These are phyloP conservation scores for Leccinum incarnatum DNA, from an alignment of 768 basidiomycete genomes.

Conservation along the genomic window DNA sequence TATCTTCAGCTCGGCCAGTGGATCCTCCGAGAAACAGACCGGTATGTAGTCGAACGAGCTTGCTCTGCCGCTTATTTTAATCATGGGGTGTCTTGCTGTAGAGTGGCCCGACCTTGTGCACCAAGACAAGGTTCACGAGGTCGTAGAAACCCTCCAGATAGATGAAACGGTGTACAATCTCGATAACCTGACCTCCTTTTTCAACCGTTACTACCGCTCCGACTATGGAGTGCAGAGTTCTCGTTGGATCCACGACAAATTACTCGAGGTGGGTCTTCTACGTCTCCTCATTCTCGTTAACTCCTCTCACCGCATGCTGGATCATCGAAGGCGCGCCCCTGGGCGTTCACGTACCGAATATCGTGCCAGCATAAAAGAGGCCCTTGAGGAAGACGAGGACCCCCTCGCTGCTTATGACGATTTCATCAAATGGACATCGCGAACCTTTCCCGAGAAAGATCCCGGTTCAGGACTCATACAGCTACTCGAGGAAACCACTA, in stretches of 20 bases:
- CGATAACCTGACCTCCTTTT: slow-evolving; percentile 37
- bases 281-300: background rate
- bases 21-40: background rate
- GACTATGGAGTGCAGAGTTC: slow-evolving; percentile 39
- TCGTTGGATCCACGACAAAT: slow-evolving; percentile 35
- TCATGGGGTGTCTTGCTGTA: background rate
- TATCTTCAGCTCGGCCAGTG: background rate
- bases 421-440: slow-evolving; percentile 88
- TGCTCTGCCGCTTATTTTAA: background rate
- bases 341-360: slow-evolving; percentile 4
- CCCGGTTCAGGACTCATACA: slow-evolving; percentile 72
- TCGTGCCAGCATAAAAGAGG: slow-evolving; percentile 43
- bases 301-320: background rate
- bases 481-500: slow-evolving; percentile 80
- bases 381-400: slow-evolving; percentile 75
- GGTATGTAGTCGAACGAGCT: background rate
- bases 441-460: slow-evolving; percentile 71
- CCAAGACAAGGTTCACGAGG: slow-evolving; percentile 11
- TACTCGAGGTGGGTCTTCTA: slow-evolving; percentile 1
- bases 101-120: slow-evolving; percentile 18
- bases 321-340: slow-evolving; percentile 13
- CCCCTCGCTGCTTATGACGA: slow-evolving; percentile 81
- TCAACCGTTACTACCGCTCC: slow-evolving; percentile 29
- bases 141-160: slow-evolving; percentile 1
- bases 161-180: slow-evolving; percentile 38